Evolutionary conservation across 805 yeast species (phyloP).

Genomic region (Kazachstania martiniae): DNA sequence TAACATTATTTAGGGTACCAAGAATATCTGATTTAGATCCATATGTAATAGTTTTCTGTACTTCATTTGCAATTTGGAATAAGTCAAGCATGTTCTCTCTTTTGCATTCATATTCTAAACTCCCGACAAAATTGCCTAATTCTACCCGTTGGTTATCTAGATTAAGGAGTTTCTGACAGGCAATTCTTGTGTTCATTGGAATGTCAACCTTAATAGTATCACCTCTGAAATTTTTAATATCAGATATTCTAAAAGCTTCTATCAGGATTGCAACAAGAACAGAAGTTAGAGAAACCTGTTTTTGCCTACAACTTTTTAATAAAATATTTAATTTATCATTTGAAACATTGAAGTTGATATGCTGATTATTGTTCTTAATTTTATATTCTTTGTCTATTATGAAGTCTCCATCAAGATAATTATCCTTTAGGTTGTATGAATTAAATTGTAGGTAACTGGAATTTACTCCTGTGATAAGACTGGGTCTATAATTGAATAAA

Average conservation of each 20-base stretch:
- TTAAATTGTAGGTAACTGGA: slow-evolving; percentile 11
- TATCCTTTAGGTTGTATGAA: too few species aligned
- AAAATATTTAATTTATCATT: slow-evolving; percentile 7
- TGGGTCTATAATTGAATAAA: slow-evolving; percentile 9
- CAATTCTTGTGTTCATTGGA: slow-evolving; percentile 20
- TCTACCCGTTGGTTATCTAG: slow-evolving; percentile 4
- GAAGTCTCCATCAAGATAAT: too few species aligned
- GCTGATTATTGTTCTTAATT: slow-evolving; percentile 15
- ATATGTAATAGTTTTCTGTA: slow-evolving; percentile 4
- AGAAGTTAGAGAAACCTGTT: slow-evolving; percentile 17
- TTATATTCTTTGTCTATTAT: slow-evolving; percentile 5
- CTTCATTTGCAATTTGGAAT: slow-evolving; percentile 12
- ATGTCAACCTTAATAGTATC: slow-evolving; percentile 7
- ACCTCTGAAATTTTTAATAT: slow-evolving; percentile 3
- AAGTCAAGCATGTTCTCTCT: slow-evolving; percentile 3
- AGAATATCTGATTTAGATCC: slow-evolving; percentile 4
- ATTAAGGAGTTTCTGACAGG: slow-evolving; percentile 6
- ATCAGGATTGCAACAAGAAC: slow-evolving; percentile 12
- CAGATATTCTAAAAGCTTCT: background rate
- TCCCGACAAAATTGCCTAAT: slow-evolving; percentile 20
- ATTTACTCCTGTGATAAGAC: slow-evolving; percentile 3
- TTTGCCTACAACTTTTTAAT: slow-evolving; percentile 11
- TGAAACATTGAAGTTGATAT: slow-evolving; percentile 8
- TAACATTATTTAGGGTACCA: slow-evolving; percentile 11
- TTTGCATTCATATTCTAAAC: slow-evolving; percentile 6